Evolutionary conservation across 1,139 yeast species (phyloP).

Genomic region (Blastobotrys buckinghamii): DNA sequence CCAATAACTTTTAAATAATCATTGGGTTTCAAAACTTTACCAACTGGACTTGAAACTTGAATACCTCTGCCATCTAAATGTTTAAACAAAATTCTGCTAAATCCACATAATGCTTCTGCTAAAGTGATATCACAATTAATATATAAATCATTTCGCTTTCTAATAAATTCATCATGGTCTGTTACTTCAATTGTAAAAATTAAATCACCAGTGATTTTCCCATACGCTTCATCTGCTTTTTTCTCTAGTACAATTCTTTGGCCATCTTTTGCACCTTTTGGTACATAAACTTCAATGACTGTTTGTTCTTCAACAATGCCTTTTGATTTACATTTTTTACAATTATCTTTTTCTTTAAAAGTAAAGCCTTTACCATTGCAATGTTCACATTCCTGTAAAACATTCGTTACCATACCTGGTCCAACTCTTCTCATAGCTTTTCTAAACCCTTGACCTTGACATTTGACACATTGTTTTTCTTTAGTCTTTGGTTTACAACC

Average conservation of each 20-base stretch:
- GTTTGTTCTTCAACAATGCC: constrained; percentile 62
- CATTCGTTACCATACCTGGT: constrained; percentile 70
- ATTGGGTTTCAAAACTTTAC: constrained; percentile 74
- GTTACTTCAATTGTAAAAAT: constrained; percentile 52
- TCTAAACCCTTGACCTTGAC: constrained; percentile 68
- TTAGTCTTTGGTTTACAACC: constrained; percentile 65
- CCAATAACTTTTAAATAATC: constrained; percentile 58
- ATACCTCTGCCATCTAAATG: constrained; percentile 81
- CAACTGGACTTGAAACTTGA: constrained; percentile 51
- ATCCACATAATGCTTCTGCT: constrained; percentile 80
- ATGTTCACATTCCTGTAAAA: constrained; percentile 53
- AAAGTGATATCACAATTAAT: constrained; percentile 57
- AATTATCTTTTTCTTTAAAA: constrained; percentile 59
- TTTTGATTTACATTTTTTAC: constrained; percentile 70
- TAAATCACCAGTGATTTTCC: constrained; percentile 74
- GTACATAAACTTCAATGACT: constrained; percentile 70
- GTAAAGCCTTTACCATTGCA: constrained; percentile 72
- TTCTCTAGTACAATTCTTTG: constrained; percentile 56
- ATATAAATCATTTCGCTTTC: constrained; percentile 61
- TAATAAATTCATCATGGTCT: constrained; percentile 42
- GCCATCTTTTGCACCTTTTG: constrained; percentile 60
- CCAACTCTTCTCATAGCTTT: constrained; percentile 61
- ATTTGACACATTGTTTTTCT: constrained; percentile 52
- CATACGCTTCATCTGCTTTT: constrained; percentile 70
- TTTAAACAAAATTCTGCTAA: constrained; percentile 57